phyloP scores from a whole-genome alignment of 192 early-diverging fungal genomes.

The Coemansia erecta region DNA sequence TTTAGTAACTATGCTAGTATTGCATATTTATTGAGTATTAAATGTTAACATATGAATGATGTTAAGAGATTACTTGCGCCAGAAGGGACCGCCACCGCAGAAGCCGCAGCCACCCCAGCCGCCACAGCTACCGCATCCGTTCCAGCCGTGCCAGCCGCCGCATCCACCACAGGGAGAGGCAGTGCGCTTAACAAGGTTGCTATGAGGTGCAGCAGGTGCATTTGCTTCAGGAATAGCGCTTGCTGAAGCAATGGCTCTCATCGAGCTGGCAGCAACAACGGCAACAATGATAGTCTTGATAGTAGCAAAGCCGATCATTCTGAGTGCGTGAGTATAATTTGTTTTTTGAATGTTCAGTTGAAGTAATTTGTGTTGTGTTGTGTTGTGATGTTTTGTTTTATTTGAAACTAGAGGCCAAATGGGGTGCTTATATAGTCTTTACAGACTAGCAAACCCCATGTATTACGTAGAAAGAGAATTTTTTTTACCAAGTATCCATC shows the following conservation, averaged over 20 bases:
- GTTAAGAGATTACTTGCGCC: neutral
- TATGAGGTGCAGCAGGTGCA: neutral
- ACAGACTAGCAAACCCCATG: no score
- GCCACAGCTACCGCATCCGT: neutral
- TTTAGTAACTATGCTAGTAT: neutral
- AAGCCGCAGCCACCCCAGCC: neutral
- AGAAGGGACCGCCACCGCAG: neutral
- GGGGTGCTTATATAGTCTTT: no score
- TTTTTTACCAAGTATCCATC: no score
- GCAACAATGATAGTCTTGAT: neutral
- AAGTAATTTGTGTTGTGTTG: neutral
- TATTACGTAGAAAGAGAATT: no score
- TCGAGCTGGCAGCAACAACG: neutral
- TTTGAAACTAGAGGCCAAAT: no score
- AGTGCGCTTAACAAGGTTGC: neutral
- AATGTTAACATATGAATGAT: no score
- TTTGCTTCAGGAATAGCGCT: neutral
- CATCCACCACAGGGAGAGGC: neutral
- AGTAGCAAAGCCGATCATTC: neutral
- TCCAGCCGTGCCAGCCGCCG: neutral
- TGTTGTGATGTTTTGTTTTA: no score
- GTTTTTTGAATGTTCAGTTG: neutral
- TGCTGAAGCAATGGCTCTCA: neutral
- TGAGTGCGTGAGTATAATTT: neutral
- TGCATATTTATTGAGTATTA: no score